A percentile compares a stretch with the other conserved stretches of the same genome.
phyloP scores from a whole-genome alignment of 1,284 basidiomycete species.

The Pseudozyma tsukubaensis region DNA sequence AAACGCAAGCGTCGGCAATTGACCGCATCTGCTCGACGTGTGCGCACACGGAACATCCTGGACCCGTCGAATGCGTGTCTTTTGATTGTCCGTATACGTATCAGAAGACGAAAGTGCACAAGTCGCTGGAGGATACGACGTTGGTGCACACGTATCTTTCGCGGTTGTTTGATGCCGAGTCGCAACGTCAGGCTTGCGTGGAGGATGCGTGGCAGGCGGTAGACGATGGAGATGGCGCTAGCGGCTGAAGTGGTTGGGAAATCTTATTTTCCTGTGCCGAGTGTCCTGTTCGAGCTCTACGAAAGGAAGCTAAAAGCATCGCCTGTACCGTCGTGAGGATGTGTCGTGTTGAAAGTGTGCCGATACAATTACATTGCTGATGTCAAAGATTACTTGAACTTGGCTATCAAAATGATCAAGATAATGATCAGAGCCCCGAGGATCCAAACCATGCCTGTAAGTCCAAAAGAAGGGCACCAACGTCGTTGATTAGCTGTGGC shows the following conservation, averaged over 20 bases:
- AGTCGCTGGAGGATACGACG: conserved; percentile 17
- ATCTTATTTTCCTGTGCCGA: no score
- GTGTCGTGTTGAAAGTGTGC: no score
- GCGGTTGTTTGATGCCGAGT: conserved; percentile 17
- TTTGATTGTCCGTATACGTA: conserved; percentile 63
- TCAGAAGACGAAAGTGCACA: conserved; percentile 40
- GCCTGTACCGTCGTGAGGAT: no score
- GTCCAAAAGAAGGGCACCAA: no score
- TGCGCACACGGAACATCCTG: conserved; percentile 24
- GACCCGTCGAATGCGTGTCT: conserved; percentile 52
- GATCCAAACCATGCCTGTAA: conserved; percentile 51
- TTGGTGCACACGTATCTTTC: conserved; percentile 20
- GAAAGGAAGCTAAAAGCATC: no score
- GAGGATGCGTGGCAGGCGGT: conserved; percentile 19
- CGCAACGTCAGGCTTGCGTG: conserved; percentile 17
- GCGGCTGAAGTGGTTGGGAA: background rate
- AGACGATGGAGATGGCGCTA: background rate
- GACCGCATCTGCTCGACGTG: conserved; percentile 57
- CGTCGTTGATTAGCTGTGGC: background rate
- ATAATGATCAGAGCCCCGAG: conserved; percentile 57
- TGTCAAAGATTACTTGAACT: conserved; percentile 45
- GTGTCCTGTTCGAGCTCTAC: no score
- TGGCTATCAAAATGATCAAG: conserved; percentile 60
- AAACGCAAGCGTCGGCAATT: conserved; percentile 34
- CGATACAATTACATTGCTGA: no score